These are phyloP conservation scores for Francoa sonchifolia DNA, from an alignment of 441 rosid genomes.

Conservation along the genomic window DNA sequence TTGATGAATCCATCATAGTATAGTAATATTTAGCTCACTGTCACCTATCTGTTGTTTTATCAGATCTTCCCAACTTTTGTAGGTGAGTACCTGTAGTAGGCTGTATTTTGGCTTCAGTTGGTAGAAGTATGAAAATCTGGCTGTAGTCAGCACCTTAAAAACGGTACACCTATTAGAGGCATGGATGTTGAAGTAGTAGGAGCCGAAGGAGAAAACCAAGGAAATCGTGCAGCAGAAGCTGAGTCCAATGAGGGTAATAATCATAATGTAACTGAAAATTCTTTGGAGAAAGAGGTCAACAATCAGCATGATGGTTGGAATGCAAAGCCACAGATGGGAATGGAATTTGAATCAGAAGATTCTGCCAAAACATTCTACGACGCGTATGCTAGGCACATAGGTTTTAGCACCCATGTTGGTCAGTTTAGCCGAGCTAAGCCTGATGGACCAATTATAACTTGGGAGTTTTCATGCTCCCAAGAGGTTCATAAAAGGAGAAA, in stretches of 20 bases:
- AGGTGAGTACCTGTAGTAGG: conserved; percentile 4
- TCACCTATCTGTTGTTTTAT: too few relatives aligned
- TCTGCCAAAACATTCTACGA: conserved; percentile 43
- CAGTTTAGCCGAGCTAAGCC: conserved; percentile 40
- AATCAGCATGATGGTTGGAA: conserved; percentile 21
- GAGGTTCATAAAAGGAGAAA: conserved; percentile 43
- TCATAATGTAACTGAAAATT: conserved; percentile 18
- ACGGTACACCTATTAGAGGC: background rate
- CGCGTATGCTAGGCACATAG: conserved; percentile 34
- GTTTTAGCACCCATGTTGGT: conserved; percentile 41
- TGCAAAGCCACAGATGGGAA: conserved; percentile 32
- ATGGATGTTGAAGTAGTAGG: conserved; percentile 32
- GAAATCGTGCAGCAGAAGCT: conserved; percentile 8
- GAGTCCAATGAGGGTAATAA: conserved; percentile 13
- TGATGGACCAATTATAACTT: conserved; percentile 50
- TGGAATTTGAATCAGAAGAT: conserved; percentile 53
- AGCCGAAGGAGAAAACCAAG: conserved; percentile 20
- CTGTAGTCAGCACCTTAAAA: conserved; percentile 7
- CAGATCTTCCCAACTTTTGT: too few relatives aligned
- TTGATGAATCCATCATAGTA: too few relatives aligned
- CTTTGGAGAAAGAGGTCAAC: conserved; percentile 12
- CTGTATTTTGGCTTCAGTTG: background rate
- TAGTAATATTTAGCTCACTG: too few relatives aligned
- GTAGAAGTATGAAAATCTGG: conserved; percentile 11
- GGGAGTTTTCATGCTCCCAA: conserved; percentile 48